Evolutionary conservation across 768 basidiomycete genomes (phyloP), one percentile per base, ranked within the genome.

Genomic region (Saitozyma podzolica): DNA sequence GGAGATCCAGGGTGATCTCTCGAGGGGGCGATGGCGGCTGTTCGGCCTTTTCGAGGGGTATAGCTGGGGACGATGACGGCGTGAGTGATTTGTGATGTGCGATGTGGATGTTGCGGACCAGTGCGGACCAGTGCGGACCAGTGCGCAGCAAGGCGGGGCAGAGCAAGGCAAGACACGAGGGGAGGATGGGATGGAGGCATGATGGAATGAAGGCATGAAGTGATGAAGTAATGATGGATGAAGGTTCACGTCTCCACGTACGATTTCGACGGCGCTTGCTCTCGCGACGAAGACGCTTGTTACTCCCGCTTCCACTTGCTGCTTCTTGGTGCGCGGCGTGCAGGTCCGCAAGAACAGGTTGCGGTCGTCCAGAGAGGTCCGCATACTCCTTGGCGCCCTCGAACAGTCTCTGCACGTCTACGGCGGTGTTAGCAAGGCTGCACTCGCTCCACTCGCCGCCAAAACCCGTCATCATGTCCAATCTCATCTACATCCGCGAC

Each of bases 371-470:
- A 9, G 64, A 52, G 16, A 57, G 61, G 2, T 20, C 17, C 1
- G 68, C 63, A 19, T 62, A 66, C 16, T 53, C 45, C 1, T 13
- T 14, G 8, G 65, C 56, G 13, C 52, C 14, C 49, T 61, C 59
- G 41, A 66, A 69, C 0, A 66, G 54, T 4, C 37, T 43, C 43
- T 66, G 62, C 6, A 69, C 50, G 53, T 66, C 68, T 69, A n/a
- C 3, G 20, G 8, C 9, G n/a, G 9, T 13, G 16, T 45, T 47
- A 51, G 40, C 50, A 9, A 39, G 5, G 20, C 2, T 6, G 13
- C 40, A 11, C 48, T 13, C 16, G 13, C n/a, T n/a, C n/a, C n/a
- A n/a, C n/a, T n/a, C n/a, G n/a, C n/a, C n/a, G n/a, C n/a, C n/a
- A n/a, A n/a, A n/a, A n/a, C n/a, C n/a, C n/a, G n/a, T n/a, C n/a